phyloP scores from a whole-genome alignment of 176 grass and related monocot species.

The Ensete glaucum region DNA sequence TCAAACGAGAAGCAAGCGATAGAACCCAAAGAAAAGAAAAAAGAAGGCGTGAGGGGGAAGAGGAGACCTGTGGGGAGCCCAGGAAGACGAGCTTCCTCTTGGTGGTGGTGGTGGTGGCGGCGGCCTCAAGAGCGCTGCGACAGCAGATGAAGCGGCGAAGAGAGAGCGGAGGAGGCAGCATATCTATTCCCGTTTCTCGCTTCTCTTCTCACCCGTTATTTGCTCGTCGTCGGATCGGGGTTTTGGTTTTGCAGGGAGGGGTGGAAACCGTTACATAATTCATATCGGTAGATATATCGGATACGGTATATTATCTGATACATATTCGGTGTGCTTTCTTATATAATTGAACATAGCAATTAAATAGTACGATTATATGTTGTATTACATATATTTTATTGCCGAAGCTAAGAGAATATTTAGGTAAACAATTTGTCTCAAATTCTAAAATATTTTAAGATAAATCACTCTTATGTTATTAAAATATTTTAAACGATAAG shows the following conservation, averaged over 20 bases:
- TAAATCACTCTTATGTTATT: too few relatives aligned
- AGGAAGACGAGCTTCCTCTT: slow-evolving; percentile 23
- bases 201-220: not conserved
- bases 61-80: slow-evolving; percentile 18
- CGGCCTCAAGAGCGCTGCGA: not conserved
- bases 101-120: not conserved
- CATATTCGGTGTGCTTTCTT: too few relatives aligned
- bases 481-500: too few relatives aligned
- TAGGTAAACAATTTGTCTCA: too few relatives aligned
- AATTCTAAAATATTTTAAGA: too few relatives aligned
- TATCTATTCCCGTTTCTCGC: not conserved
- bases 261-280: not conserved
- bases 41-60: not conserved
- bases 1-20: not conserved
- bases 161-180: not conserved
- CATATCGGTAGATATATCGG: not conserved
- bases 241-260: too few relatives aligned
- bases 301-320: too few relatives aligned
- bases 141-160: slow-evolving; percentile 16
- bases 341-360: too few relatives aligned
- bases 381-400: too few relatives aligned
- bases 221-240: not conserved
- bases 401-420: too few relatives aligned
- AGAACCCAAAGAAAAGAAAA: not conserved
- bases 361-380: too few relatives aligned